Conservation (phyloP, 108 stramenopile species). For the Seminavis robusta region DNA sequence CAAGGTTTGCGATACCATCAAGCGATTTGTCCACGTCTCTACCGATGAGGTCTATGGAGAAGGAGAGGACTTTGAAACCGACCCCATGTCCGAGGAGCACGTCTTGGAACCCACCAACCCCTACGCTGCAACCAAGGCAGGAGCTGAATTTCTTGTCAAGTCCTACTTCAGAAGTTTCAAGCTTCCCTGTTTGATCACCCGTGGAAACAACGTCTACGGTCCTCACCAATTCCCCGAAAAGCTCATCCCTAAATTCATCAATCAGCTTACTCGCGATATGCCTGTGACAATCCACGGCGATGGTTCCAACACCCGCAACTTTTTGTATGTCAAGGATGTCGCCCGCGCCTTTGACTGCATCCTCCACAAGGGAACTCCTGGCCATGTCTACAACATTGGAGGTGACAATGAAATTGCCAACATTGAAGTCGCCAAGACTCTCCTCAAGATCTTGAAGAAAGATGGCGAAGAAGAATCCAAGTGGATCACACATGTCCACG, state of each 20-base stretch:
- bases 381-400: conserved; percentile 97
- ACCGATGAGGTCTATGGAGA: conserved; percentile 99
- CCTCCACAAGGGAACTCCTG: conserved; percentile 89
- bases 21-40: conserved; percentile 94
- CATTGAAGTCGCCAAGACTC: conserved; percentile 76
- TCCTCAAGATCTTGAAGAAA: conserved; percentile 79
- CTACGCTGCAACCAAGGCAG: conserved; percentile 99
- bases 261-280: conserved; percentile 88
- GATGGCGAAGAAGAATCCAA: conserved; percentile 60
- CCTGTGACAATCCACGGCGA: conserved; percentile 96
- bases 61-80: conserved; percentile 88
- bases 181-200: conserved; percentile 92
- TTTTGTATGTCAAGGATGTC: conserved; percentile 96
- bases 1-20: conserved; percentile 78
- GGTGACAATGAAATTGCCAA: conserved; percentile 92
- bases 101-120: conserved; percentile 98
- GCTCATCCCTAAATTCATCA: conserved; percentile 98
- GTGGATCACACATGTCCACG: conserved; percentile 87
- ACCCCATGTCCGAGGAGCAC: conserved; percentile 96
- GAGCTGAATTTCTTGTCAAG: conserved; percentile 97
- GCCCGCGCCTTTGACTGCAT: conserved; percentile 95
- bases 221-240: conserved; percentile 99
- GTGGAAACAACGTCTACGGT: conserved; percentile 99
- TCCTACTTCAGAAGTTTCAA: conserved; percentile 92
- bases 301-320: conserved; percentile 96